Evolutionary conservation across 2,329 filamentous ascomycete species (phyloP).

Genomic region (Ceratocystis variospora): DNA sequence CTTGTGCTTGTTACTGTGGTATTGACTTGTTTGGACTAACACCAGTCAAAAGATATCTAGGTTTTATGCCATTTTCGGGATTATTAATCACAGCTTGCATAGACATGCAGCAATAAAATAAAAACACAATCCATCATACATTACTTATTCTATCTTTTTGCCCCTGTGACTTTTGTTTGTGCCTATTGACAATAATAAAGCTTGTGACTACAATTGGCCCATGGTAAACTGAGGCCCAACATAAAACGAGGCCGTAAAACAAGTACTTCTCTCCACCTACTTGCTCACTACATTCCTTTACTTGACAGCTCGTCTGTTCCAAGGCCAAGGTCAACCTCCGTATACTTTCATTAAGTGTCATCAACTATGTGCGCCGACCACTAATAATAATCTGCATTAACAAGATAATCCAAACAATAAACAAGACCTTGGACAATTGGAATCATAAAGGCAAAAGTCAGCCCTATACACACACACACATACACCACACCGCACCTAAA

Average conservation of each 20-base stretch:
- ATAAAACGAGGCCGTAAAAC: too few relatives aligned
- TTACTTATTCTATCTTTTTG: too few relatives aligned
- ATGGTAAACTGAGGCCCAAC: too few relatives aligned
- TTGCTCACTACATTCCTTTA: neutral
- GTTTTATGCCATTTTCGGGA: neutral
- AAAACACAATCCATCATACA: too few relatives aligned
- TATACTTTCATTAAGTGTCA: conserved; percentile 8
- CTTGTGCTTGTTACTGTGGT: neutral
- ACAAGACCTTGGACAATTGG: conserved; percentile 8
- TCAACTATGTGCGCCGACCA: conserved; percentile 7
- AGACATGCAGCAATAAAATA: too few relatives aligned
- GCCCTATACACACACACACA: conserved; percentile 1
- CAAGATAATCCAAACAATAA: conserved; percentile 12
- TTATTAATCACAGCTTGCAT: too few relatives aligned
- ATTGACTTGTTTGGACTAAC: conserved; percentile 5
- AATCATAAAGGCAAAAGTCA: neutral
- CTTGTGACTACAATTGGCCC: too few relatives aligned
- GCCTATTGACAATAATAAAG: too few relatives aligned
- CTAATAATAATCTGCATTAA: conserved; percentile 10
- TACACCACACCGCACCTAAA: neutral
- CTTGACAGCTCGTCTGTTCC: neutral
- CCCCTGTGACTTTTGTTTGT: too few relatives aligned
- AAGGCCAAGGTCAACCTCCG: conserved; percentile 10
- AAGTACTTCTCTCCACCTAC: too few relatives aligned
- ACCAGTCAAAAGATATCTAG: conserved; percentile 1